These are phyloP conservation scores for Lactarius tabidus DNA, from an alignment of 768 basidiomycete species.

Conservation along the genomic window DNA sequence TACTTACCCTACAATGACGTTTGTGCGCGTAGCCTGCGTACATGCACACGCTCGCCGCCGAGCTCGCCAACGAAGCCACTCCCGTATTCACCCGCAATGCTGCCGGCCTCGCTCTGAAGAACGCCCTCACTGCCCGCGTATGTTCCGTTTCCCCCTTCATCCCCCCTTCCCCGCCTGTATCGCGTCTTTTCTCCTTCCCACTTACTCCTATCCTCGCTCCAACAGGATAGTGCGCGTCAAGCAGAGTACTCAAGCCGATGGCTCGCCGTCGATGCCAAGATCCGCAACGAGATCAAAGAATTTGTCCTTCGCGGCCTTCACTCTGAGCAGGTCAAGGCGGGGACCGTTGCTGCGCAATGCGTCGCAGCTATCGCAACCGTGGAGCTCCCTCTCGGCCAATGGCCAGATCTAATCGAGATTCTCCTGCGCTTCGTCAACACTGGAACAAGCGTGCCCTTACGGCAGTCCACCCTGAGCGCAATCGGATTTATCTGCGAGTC, in stretches of 20 bases:
- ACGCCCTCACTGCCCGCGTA: conserved; percentile 86
- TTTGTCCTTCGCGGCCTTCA: conserved; percentile 79
- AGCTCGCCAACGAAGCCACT: conserved; percentile 73
- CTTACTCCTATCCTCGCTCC: conserved; percentile 19
- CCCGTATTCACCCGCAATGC: conserved; percentile 81
- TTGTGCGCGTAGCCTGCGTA: conserved; percentile 74
- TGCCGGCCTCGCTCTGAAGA: conserved; percentile 97
- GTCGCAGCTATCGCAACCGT: conserved; percentile 92
- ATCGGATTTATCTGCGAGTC: conserved; percentile 98
- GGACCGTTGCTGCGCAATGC: conserved; percentile 87
- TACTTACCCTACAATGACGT: conserved; percentile 15
- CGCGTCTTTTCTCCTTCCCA: too few relatives aligned
- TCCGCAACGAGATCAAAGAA: conserved; percentile 82
- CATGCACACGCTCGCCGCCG: conserved; percentile 83
- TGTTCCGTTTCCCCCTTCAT: conserved; percentile 32
- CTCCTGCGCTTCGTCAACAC: conserved; percentile 86
- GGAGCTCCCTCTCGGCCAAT: conserved; percentile 83
- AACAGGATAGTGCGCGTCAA: conserved; percentile 71
- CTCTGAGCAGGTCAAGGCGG: conserved; percentile 66
- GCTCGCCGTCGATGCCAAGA: conserved; percentile 65
- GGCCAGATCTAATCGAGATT: conserved; percentile 86
- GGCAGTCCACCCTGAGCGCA: conserved; percentile 85
- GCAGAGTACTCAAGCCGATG: conserved; percentile 74
- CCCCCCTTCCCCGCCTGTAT: background rate
- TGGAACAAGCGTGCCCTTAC: conserved; percentile 62